phyloP scores from a whole-genome alignment of 352 stramenopile species.

The Aphanomyces invadans region DNA sequence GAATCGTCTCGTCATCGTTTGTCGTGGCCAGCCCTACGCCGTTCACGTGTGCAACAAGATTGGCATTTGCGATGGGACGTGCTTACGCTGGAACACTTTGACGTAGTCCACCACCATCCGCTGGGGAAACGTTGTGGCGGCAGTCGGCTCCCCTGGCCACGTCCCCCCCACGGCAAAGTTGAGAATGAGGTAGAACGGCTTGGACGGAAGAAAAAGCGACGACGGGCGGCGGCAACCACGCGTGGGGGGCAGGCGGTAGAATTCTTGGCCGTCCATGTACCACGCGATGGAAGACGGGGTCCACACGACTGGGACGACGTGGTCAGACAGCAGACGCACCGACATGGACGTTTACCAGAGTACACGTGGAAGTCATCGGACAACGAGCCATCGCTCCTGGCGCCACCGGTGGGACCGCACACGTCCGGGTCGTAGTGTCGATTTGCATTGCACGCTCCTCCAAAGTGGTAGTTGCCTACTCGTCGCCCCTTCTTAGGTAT shows the following conservation, averaged over 20 bases:
- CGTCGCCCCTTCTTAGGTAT: background rate
- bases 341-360: background rate
- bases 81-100: background rate
- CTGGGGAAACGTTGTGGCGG: constrained; percentile 14
- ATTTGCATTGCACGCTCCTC: background rate
- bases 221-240: background rate
- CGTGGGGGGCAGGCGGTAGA: background rate
- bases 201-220: constrained; percentile 5
- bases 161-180: constrained; percentile 15
- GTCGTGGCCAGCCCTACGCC: too few species aligned
- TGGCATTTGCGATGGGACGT: too few species aligned
- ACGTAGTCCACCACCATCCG: constrained; percentile 19
- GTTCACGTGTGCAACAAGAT: too few species aligned
- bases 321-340: too few species aligned
- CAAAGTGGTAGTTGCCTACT: constrained; percentile 19
- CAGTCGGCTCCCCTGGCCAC: constrained; percentile 6
- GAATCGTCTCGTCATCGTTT: too few species aligned
- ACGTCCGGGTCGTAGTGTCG: background rate
- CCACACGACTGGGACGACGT: constrained; percentile 4
- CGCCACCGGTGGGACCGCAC: constrained; percentile 1
- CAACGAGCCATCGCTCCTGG: background rate
- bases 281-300: background rate
- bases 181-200: constrained; percentile 20
- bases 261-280: constrained; percentile 4
- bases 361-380: constrained; percentile 3